These are phyloP conservation scores for Ceratobasidium sp. DNA, from an alignment of 1,284 basidiomycete species.

Conservation along the genomic window DNA sequence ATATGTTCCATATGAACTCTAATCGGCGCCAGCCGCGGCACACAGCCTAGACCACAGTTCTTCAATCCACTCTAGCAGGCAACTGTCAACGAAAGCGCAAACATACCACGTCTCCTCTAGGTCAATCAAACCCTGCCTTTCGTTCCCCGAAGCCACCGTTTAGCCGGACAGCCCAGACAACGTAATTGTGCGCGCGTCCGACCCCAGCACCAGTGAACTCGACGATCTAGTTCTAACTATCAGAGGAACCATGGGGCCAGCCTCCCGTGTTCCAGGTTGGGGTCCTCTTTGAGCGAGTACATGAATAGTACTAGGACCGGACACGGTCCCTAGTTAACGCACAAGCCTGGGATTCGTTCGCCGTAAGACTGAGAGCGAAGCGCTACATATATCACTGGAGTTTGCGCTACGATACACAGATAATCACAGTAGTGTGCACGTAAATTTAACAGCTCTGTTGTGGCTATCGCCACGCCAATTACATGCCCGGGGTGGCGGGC, in stretches of 20 bases:
- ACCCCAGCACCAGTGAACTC: not conserved
- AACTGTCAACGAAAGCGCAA: not conserved
- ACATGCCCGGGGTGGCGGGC: too few relatives aligned
- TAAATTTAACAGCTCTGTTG: too few relatives aligned
- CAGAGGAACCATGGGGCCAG: too few relatives aligned
- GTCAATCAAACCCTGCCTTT: not conserved
- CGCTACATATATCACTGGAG: too few relatives aligned
- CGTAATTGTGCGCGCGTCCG: not conserved
- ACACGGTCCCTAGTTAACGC: too few relatives aligned
- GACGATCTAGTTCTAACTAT: not conserved
- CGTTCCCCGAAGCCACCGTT: slow-evolving; percentile 4
- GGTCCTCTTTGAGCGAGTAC: not conserved
- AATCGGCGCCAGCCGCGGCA: slow-evolving; percentile 18
- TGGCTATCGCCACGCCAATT: too few relatives aligned
- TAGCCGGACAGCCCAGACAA: not conserved
- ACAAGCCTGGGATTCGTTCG: too few relatives aligned
- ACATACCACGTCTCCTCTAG: slow-evolving; percentile 1
- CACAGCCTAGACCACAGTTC: slow-evolving; percentile 1
- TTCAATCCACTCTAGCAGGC: not conserved
- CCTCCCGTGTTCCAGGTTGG: not conserved
- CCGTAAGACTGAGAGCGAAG: too few relatives aligned
- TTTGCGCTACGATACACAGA: too few relatives aligned
- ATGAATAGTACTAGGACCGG: too few relatives aligned
- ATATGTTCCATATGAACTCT: slow-evolving; percentile 20
- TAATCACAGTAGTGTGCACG: too few relatives aligned